Base-by-base conservation (phyloP, 1,284 basidiomycete species). In the Trichosporon ovoides region DNA sequence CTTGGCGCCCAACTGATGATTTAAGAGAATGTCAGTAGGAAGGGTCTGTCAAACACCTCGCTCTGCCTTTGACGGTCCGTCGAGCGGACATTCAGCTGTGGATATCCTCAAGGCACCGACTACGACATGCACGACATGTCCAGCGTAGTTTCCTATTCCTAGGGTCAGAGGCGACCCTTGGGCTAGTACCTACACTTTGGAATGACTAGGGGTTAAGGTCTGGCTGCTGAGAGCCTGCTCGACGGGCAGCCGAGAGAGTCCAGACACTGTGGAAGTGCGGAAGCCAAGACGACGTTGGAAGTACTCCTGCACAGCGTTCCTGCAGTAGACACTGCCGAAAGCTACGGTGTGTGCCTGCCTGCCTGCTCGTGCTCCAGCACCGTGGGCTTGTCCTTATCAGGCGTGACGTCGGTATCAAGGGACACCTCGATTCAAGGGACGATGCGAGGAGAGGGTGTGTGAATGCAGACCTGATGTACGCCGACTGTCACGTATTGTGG, bases 391-490 rank as follows among this genome's bases (percentile, higher is more conserved):
- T n/a, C 43, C 43, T n/a, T 48, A 48, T 31, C 43, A 12, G n/a
- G 43, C 16, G 43, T 48, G 28, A 48, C 43, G 24, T 48, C 43
- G 43, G 43, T 48, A 48, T 48, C 43, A n/a, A 19, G 22, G 43
- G 43, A 19, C 43, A 28, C 22, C 28, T 28, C 22, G n/a, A 48
- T 48, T 48, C 43, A 48, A 48, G 43, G 43, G 43, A 24, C n/a
- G 43, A 22, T 22, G n/a, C n/a, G 28, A 13, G 43, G 35, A 37
- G 16, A n/a, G 35, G 13, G 35, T 31, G 4, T 31, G 35, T 12
- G 3, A 6, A 12, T 4, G 11, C 16, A 37, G 35, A 35, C 22
- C 24, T 46, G 22, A 4, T 48, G 43, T 31, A 31, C 24, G 43
- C 43, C 43, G 43, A 48, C 13, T 18, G 24, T 48, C 43, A 48